Base-by-base conservation (phyloP, 371 early-diverging fungal species). In the Syncephalis fuscata region DNA sequence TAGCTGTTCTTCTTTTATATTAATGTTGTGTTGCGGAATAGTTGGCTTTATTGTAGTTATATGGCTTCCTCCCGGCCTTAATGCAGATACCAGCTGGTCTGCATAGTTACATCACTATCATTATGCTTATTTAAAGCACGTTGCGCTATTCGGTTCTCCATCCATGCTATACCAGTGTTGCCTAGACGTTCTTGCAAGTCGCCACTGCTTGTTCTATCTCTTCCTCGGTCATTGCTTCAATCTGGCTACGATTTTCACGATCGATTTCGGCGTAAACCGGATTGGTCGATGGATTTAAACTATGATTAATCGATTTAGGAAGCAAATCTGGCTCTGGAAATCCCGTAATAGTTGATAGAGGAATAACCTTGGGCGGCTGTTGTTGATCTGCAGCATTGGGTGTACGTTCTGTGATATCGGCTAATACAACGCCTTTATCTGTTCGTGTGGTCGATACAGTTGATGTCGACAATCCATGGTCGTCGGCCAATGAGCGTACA, bases 171-270 rank as follows among this genome's bases (percentile, higher is more conserved):
- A 51, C 73, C 70, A n/a, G 80, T 51, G 4, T 68, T 67, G 0
- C 52, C 58, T 56, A 71, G 49, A 16, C 82, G 68, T 48, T 80
- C 77, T 26, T 64, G 59, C 8, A 32, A 32, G 7, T 32, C 32
- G 32, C 7, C 32, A 67, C 66, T 14, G 77, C 74, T 27, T 70
- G 66, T 24, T 67, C 63, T 27, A 84, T 69, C 49, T 84, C 77
- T 36, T 66, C 54, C 25, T 62, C 62, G 11, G 75, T 57, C 85
- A 84, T 82, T 39, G 48, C 52, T 17, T 57, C 57, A 14, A 84
- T 60, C n/a, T 64, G 61, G 14, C 53, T 26, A 10, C 60, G 45
- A 55, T 82, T 84, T 38, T 81, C 78, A 3, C 66, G 65, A 45
- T 75, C 62, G 44, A 68, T 66, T 44, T 63, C 67, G 8, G 52